Evolutionary conservation across 352 stramenopile species (phyloP).

Genomic region (Halophytophthora polymorphica): DNA sequence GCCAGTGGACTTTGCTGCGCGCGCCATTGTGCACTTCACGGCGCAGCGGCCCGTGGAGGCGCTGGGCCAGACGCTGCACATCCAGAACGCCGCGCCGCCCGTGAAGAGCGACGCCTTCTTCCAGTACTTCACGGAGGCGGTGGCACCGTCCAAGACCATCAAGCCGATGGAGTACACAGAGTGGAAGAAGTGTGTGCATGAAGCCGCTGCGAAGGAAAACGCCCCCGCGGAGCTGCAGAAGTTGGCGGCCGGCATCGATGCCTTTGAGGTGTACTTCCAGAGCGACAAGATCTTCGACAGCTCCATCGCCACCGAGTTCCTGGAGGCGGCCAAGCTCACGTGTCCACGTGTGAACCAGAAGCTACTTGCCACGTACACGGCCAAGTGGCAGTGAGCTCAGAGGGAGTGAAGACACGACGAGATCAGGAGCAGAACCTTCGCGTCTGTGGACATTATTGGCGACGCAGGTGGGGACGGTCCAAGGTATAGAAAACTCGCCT

Average conservation of each 20-base stretch:
- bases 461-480: background rate
- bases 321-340: slow-evolving; percentile 32
- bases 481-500: no score
- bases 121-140: slow-evolving; percentile 28
- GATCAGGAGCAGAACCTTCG: background rate
- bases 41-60: slow-evolving; percentile 46
- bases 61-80: slow-evolving; percentile 70
- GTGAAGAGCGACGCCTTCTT: slow-evolving; percentile 54
- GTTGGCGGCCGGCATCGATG: slow-evolving; percentile 52
- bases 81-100: slow-evolving; percentile 54
- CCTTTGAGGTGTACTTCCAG: slow-evolving; percentile 67
- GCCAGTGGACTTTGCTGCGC: slow-evolving; percentile 89
- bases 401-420: background rate
- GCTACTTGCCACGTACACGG: slow-evolving; percentile 42
- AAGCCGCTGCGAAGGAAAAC: slow-evolving; percentile 22
- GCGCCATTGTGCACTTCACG: slow-evolving; percentile 80
- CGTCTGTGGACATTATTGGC: no score
- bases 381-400: slow-evolving; percentile 29
- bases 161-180: slow-evolving; percentile 37
- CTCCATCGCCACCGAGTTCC: slow-evolving; percentile 37
- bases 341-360: slow-evolving; percentile 42
- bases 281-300: slow-evolving; percentile 66
- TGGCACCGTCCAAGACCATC: slow-evolving; percentile 4
- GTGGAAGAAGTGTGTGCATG: slow-evolving; percentile 36
- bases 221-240: slow-evolving; percentile 45